These are phyloP conservation scores for Clonostachys sp. DNA, from an alignment of 2,329 filamentous ascomycete genomes.

Conservation along the genomic window DNA sequence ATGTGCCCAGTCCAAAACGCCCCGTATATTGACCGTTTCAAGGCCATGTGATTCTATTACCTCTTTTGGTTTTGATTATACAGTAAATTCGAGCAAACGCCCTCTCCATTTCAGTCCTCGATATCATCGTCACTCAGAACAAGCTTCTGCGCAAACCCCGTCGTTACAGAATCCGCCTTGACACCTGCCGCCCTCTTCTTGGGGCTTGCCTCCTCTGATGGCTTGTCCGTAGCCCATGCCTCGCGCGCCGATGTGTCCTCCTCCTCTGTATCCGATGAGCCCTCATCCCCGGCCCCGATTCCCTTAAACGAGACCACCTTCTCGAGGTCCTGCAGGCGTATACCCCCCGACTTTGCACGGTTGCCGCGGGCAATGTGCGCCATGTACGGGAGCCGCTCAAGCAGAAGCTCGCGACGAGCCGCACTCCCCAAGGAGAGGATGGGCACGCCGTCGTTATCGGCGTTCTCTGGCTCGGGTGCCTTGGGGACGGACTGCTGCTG, in stretches of 20 bases:
- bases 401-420: conserved; percentile 67
- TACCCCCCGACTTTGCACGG: conserved; percentile 28
- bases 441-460: conserved; percentile 19
- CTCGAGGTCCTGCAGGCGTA: conserved; percentile 55
- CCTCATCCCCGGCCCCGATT: conserved; percentile 41
- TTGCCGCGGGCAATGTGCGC: conserved; percentile 54
- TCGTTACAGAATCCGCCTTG: conserved; percentile 26
- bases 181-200: conserved; percentile 38
- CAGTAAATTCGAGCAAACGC: no score
- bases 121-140: conserved; percentile 82
- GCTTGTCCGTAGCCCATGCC: conserved; percentile 58
- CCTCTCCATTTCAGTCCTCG: conserved; percentile 50
- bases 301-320: conserved; percentile 65
- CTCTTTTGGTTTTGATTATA: no score
- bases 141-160: conserved; percentile 57
- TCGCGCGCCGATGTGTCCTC: conserved; percentile 30
- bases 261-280: conserved; percentile 40
- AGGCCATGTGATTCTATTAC: no score
- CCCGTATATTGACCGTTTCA: no score
- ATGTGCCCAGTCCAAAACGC: no score
- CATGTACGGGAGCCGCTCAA: conserved; percentile 87
- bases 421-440: conserved; percentile 59
- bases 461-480: conserved; percentile 5
- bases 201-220: conserved; percentile 47
- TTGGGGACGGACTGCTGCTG: conserved; percentile 4